Base-by-base conservation (phyloP, 1,139 yeast species). In the Kazachstania sp. region DNA sequence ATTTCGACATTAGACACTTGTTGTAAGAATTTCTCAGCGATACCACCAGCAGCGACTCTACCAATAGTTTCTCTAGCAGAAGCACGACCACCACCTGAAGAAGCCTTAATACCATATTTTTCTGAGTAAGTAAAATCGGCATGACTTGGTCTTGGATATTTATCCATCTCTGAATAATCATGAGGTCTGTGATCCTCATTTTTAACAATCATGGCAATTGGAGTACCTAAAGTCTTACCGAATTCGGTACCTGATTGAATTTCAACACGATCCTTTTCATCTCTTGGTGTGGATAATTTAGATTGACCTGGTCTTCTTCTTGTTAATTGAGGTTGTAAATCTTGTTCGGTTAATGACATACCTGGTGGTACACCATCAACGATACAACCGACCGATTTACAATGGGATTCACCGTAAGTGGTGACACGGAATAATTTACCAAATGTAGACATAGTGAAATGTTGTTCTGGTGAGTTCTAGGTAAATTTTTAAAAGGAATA, bases 321-420 rank as follows among this genome's bases (percentile, higher is more conserved):
- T 31, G 95, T 83, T 56, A 92, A 72, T 71, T 92, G 98, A 16
- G 97, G 95, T 71, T 92, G 98, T 58, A 92, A 79, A 63, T 92
- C 98, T 11, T 71, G 80, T 67, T 87, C 46, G 18, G 85, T 76
- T 49, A 92, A 76, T 13, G 79, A 75, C 76, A 92, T 74, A 30
- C 96, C 96, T 31, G 98, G 97, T 42, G 98, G 98, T 44, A 90
- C 94, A 46, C 98, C 98, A 60, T 92, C 98, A 41, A 92, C 97
- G 52, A 92, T 92, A 71, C 98, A 92, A 30, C 98, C 98, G 39
- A 92, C 98, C n/a, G 96, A 86, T 63, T 81, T 84, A 72, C 98
- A 92, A 72, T 92, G 98, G 19, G 97, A 88, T 67, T 92, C 98
- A 54, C 98, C 98, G 72, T 87, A 92, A 29, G 97, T 92, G 54